A percentile compares a stretch with the other conserved stretches of the same genome.
Evolutionary conservation across 768 basidiomycete genomes (phyloP).

Genomic region (Boletus tomentosulus): DNA sequence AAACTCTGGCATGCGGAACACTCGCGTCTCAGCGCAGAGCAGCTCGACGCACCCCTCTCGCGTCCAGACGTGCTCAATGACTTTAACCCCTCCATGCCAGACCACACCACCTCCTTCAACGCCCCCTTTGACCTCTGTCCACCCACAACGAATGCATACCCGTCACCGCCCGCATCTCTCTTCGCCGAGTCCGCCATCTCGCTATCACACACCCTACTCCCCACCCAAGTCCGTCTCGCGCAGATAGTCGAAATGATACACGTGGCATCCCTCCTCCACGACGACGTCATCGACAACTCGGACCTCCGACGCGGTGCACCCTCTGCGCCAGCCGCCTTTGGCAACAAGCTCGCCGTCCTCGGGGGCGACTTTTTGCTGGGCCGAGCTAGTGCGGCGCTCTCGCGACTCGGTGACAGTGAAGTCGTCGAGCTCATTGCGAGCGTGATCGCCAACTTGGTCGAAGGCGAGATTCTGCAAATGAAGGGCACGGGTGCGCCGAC

Average conservation of each 20-base stretch:
- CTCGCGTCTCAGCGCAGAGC: constrained; percentile 48
- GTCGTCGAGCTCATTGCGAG: constrained; percentile 91
- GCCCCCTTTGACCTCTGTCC: constrained; percentile 48
- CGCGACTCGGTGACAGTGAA: constrained; percentile 80
- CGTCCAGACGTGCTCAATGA: constrained; percentile 82
- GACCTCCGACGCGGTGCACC: constrained; percentile 66
- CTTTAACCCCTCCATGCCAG: constrained; percentile 85
- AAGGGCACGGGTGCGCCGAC: constrained; percentile 4
- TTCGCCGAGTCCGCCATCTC: constrained; percentile 12
- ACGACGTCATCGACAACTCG: constrained; percentile 79
- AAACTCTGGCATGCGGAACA: constrained; percentile 63
- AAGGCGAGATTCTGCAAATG: constrained; percentile 90
- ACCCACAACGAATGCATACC: constrained; percentile 26
- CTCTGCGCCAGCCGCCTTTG: constrained; percentile 72
- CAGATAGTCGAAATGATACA: constrained; percentile 99
- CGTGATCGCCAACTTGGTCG: constrained; percentile 93
- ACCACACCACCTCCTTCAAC: constrained; percentile 66
- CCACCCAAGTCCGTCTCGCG: constrained; percentile 87
- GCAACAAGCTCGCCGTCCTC: constrained; percentile 91
- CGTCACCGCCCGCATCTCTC: constrained; percentile 25
- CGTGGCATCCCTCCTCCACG: constrained; percentile 89
- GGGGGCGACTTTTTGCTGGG: constrained; percentile 96
- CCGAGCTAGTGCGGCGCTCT: constrained; percentile 81
- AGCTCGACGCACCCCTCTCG: constrained; percentile 77
- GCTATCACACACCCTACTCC: constrained; percentile 45